Evolutionary conservation across 768 basidiomycete genomes (phyloP).

Genomic region (Boletus sp.): DNA sequence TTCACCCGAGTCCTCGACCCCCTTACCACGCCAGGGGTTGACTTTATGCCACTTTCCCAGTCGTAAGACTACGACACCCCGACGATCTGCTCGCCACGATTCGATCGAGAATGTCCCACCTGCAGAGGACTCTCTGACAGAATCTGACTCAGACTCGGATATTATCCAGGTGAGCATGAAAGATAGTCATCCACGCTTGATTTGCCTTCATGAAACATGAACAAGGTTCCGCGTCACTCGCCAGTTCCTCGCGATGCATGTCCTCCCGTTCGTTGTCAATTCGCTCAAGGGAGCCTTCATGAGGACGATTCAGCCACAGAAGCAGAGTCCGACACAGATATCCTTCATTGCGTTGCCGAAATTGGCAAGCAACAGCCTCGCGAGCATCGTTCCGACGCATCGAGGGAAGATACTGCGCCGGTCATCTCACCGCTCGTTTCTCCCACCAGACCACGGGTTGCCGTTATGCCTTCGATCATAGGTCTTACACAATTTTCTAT

Average conservation of each 20-base stretch:
- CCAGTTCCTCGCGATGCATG: neutral
- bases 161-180: conserved; percentile 9
- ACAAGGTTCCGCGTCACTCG: neutral
- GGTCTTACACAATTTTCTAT: conserved; percentile 1
- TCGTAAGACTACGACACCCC: neutral
- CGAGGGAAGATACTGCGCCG: conserved; percentile 3
- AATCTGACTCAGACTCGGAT: conserved; percentile 28
- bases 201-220: neutral
- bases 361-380: conserved; percentile 12
- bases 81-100: neutral
- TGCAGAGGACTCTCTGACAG: conserved; percentile 29
- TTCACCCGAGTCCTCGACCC: neutral
- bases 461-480: neutral
- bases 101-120: conserved; percentile 7
- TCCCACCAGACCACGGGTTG: conserved; percentile 20
- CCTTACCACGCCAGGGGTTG: neutral
- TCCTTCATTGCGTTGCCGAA: conserved; percentile 16
- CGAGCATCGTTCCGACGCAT: neutral
- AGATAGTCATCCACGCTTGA: neutral
- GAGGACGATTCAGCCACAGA: conserved; percentile 31
- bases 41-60: neutral
- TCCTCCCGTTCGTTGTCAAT: neutral
- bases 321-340: conserved; percentile 32
- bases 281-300: neutral
- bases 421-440: conserved; percentile 29